Evolutionary conservation across 2,329 filamentous ascomycete genomes (phyloP).

Genomic region (Venturia aucupariae): DNA sequence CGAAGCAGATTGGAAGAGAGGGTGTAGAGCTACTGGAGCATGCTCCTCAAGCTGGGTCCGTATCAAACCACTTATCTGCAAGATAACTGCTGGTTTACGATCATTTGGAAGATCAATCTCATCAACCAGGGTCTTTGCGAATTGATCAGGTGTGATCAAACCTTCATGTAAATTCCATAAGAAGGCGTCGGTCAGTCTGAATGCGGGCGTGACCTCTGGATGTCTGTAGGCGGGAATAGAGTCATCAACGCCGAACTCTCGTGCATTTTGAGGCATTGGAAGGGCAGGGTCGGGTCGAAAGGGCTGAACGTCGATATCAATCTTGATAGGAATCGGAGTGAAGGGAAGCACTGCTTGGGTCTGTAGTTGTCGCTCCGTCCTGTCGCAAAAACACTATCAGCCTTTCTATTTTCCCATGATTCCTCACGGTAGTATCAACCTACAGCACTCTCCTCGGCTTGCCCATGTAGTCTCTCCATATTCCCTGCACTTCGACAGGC

Average conservation of each 20-base stretch:
- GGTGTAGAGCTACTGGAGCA: slow-evolving; percentile 85
- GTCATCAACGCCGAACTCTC: slow-evolving; percentile 55
- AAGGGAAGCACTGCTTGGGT: slow-evolving; percentile 69
- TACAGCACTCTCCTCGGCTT: slow-evolving; percentile 47
- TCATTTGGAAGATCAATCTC: slow-evolving; percentile 85
- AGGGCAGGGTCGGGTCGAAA: slow-evolving; percentile 60
- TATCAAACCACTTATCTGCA: slow-evolving; percentile 87
- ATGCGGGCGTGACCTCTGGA: slow-evolving; percentile 72
- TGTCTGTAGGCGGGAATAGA: slow-evolving; percentile 68
- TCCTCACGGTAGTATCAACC: slow-evolving; percentile 28
- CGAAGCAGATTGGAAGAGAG: slow-evolving; percentile 64
- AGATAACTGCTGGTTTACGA: slow-evolving; percentile 50
- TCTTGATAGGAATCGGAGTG: slow-evolving; percentile 88
- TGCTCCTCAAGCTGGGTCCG: slow-evolving; percentile 94
- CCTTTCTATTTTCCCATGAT: not conserved
- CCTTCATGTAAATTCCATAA: slow-evolving; percentile 97
- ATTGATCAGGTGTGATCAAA: slow-evolving; percentile 87
- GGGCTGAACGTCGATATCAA: slow-evolving; percentile 83
- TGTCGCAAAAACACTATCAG: slow-evolving; percentile 18
- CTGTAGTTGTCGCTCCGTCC: slow-evolving; percentile 52
- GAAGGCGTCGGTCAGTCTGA: slow-evolving; percentile 88
- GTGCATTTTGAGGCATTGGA: slow-evolving; percentile 51
- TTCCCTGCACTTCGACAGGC: slow-evolving; percentile 78
- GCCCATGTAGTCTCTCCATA: slow-evolving; percentile 94
- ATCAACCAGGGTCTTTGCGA: slow-evolving; percentile 81